Evolutionary conservation across 2,329 filamentous ascomycete genomes (phyloP).

Genomic region (Cadophora luteo-olivacea): DNA sequence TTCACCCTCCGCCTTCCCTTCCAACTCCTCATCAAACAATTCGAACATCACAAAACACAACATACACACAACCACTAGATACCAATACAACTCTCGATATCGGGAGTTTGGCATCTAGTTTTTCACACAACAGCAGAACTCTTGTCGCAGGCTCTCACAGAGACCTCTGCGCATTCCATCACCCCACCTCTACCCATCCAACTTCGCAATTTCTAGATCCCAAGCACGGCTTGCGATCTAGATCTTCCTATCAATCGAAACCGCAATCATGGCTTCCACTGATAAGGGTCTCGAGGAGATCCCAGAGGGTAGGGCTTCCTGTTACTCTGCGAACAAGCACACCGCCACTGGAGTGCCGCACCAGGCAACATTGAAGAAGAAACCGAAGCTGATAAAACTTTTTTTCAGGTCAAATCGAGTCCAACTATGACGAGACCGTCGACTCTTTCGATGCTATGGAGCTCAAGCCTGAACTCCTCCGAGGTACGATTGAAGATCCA

Average conservation of each 20-base stretch:
- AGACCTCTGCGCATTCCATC: conserved; percentile 42
- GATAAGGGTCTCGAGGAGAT: conserved; percentile 98
- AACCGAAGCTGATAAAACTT: conserved; percentile 36
- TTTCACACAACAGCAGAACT: conserved; percentile 43
- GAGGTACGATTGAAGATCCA: conserved; percentile 64
- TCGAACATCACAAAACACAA: conserved; percentile 30
- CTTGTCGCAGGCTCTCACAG: conserved; percentile 43
- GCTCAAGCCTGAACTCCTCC: conserved; percentile 95
- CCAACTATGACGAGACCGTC: conserved; percentile 99
- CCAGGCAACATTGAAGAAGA: conserved; percentile 17
- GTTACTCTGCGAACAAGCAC: conserved; percentile 31
- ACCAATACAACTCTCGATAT: conserved; percentile 44
- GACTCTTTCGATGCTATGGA: conserved; percentile 99
- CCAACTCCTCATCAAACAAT: conserved; percentile 33
- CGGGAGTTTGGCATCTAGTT: conserved; percentile 58
- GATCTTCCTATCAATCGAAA: conserved; percentile 55
- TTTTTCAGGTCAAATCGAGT: conserved; percentile 91
- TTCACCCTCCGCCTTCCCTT: conserved; percentile 16
- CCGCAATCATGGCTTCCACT: conserved; percentile 94
- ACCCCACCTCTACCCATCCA: conserved; percentile 39
- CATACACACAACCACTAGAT: conserved; percentile 41
- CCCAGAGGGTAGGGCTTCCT: conserved; percentile 77
- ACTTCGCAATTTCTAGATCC: conserved; percentile 63
- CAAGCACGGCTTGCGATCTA: conserved; percentile 81
- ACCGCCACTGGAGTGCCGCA: conserved; percentile 34